Base-by-base conservation (phyloP, 495 filamentous ascomycete genomes). In the Barbatosphaeria neglecta region DNA sequence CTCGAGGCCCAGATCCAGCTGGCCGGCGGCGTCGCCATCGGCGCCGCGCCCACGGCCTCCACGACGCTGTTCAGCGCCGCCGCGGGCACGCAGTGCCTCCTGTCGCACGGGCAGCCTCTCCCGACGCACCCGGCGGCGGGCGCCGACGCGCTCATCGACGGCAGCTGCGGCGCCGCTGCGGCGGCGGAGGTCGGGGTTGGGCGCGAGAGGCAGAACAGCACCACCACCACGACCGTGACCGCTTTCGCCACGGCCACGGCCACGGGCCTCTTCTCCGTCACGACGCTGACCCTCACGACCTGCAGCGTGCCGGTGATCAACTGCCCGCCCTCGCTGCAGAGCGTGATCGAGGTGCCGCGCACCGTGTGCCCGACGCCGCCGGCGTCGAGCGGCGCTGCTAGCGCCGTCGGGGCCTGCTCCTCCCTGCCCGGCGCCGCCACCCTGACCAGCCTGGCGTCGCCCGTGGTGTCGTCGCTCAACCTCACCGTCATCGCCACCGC, bases 381-480 rank as follows among this genome's bases (percentile, higher is more conserved):
- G 6, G 18, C 48, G 19, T 17, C 37, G 23, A n/a, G 6, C 23
- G 9, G 9, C 11, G 11, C 22, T 6, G 22, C 39, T 13, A n/a
- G 22, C 18, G 16, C 22, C 23, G 27, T 48, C 52, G 52, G 62
- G 44, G 69, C 68, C 2, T 63, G 64, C 54, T 71, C 66, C 52
- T 57, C 54, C 48, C 37, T 49, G 37, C 69, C 68, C 52, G 68
- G 64, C 7, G 60, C 63, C 57, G 66, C 22, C 4, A 66, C 68
- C 13, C 59, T 60, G 7, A 58, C 59, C 44, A 69, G 62, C 7
- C 62, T 67, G 10, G 59, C 59, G 15, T 37, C 56, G 10, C 61
- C 57, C 37, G 65, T 71, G 17, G 64, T 63, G 43, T 70, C 67
- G 37, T 59, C 60, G 47, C n/a, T n/a, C n/a, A n/a, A n/a, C n/a